Conservation (phyloP, 1,284 basidiomycete species). For the Cystobasidium sp. region DNA sequence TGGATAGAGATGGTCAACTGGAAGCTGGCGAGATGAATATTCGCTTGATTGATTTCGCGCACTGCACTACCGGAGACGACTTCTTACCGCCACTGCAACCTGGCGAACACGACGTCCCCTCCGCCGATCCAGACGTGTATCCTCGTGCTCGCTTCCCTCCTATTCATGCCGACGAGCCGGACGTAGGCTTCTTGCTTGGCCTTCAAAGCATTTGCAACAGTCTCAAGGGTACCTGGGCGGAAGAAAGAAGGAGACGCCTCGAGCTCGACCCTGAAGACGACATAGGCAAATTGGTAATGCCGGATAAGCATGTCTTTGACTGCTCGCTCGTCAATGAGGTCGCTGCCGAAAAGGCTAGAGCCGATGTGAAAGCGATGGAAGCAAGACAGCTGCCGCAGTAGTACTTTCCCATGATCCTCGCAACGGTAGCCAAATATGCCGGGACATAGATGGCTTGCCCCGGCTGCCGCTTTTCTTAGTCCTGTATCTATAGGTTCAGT, state of each 20-base stretch:
- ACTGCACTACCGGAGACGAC: conserved; percentile 94
- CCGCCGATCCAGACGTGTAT: conserved; percentile 64
- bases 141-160: conserved; percentile 90
- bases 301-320: conserved; percentile 43
- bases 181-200: conserved; percentile 92
- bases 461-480: too few relatives aligned
- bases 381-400: too few relatives aligned
- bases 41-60: conserved; percentile 97
- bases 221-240: conserved; percentile 80
- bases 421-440: too few relatives aligned
- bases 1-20: conserved; percentile 47
- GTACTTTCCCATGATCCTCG: too few relatives aligned
- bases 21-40: conserved; percentile 89
- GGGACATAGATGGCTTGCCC: too few relatives aligned
- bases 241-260: conserved; percentile 62
- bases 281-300: conserved; percentile 37
- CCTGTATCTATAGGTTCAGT: too few relatives aligned
- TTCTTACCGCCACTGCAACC: conserved; percentile 66
- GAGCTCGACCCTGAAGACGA: conserved; percentile 41
- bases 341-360: conserved; percentile 22
- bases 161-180: conserved; percentile 82
- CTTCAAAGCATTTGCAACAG: conserved; percentile 77
- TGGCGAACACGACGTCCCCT: conserved; percentile 51
- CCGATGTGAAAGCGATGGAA: conserved; percentile 10
- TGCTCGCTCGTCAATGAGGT: conserved; percentile 42